A percentile compares a stretch with the other conserved stretches of the same genome.
phyloP scores from a whole-genome alignment of 352 stramenopile species.

The Phytophthora meadii region DNA sequence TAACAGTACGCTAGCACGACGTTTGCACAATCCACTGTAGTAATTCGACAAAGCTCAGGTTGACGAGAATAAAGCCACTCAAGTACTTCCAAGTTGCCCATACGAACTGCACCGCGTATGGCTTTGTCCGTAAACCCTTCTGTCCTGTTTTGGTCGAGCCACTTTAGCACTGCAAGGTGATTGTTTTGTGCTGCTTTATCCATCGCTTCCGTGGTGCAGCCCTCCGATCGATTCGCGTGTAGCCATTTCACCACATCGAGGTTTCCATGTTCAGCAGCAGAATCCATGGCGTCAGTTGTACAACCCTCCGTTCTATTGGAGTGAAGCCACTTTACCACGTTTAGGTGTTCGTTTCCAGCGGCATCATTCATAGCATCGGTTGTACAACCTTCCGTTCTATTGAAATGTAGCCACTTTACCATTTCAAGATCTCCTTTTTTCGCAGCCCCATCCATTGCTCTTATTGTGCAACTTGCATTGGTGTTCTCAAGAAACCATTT shows the following conservation, averaged over 20 bases:
- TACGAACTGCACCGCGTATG: neutral
- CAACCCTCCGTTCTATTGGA: neutral
- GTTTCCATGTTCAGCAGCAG: neutral
- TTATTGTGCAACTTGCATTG: no score
- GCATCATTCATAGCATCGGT: neutral
- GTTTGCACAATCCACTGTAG: no score
- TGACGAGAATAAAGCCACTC: neutral
- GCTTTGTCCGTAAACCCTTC: neutral
- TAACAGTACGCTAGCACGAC: no score
- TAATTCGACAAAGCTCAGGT: no score
- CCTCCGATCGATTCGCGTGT: neutral
- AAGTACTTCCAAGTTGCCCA: neutral
- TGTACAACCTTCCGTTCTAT: neutral
- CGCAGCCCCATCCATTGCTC: no score
- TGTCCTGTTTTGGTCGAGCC: neutral
- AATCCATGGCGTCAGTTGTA: neutral
- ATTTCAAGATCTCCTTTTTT: no score
- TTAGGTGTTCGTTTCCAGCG: neutral
- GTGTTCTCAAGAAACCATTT: neutral
- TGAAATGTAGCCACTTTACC: neutral
- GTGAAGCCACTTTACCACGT: neutral
- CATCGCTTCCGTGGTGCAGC: neutral
- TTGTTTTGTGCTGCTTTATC: neutral
- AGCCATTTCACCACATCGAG: conserved; percentile 4
- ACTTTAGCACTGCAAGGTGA: neutral